Evolutionary conservation across 2,329 filamentous ascomycete species (phyloP), one percentile per base, ranked within the genome.

Genomic region (Tolypocladium album): DNA sequence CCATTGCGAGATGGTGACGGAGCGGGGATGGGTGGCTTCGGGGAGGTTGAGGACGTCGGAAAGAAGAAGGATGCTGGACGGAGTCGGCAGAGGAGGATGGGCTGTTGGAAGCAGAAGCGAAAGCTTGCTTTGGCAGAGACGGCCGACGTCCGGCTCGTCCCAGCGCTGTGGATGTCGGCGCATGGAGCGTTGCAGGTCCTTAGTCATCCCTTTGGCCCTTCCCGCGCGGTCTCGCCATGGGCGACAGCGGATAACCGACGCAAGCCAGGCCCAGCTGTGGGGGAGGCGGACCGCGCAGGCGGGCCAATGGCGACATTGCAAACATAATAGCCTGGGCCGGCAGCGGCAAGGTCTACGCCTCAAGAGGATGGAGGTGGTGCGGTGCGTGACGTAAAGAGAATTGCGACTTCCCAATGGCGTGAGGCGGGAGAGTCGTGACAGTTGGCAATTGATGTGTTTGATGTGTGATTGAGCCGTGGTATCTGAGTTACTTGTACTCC

Each of bases 1-100:
- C 82, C 83, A 85, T 85, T 74, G 69, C 74, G 69, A 61, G 36
- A 12, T n/a, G 31, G 50, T 22, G 31, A 55, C 31, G 50, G 27
- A n/a, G 31, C 27, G 61, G 61, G 11, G 50, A 34, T 9, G 50
- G 27, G 9, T 13, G 50, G 12, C 27, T 36, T 34, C 17, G 27
- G 50, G 50, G 8, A 12, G 17, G 50, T 38, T 55, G 65, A 20
- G 39, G 22, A n/a, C 13, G 38, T 20, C 24, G 12, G 24, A 15
- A 17, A 36, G 22, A n/a, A 45, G 20, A 5, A 50, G 50, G 50
- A 20, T n/a, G 31, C 20, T 38, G 31, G n/a, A 12, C 13, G 36
- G 1, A 15, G 53, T 39, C 20, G 36, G 27, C 3, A 52, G 45
- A 50, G 47, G 24, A 50, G 47, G 24, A 50, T 50, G 27, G 27